These are phyloP conservation scores for Aspergillus ochraceus DNA, from an alignment of 2,329 filamentous ascomycete genomes.

Conservation along the genomic window DNA sequence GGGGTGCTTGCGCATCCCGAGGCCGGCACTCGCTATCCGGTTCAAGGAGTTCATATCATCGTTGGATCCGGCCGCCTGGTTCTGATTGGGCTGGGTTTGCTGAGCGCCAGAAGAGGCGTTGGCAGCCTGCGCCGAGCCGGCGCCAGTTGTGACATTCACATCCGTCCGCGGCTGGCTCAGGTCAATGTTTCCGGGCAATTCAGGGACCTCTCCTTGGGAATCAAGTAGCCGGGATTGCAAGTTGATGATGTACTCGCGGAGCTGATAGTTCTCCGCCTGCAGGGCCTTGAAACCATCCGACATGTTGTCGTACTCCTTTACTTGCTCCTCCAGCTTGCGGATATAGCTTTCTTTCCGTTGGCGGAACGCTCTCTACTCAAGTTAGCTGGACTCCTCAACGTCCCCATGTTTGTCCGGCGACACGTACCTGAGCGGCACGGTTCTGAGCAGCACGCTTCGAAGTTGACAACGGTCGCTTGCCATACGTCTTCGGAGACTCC, in stretches of 20 bases:
- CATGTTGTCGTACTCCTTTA: slow-evolving; percentile 75
- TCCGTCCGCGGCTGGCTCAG: slow-evolving; percentile 57
- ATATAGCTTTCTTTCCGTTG: slow-evolving; percentile 98
- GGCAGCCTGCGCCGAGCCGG: slow-evolving; percentile 19
- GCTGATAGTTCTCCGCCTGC: slow-evolving; percentile 82
- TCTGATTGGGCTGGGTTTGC: slow-evolving; percentile 28
- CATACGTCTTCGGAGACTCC: slow-evolving; percentile 67
- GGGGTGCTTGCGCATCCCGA: slow-evolving; percentile 45
- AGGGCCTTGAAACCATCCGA: slow-evolving; percentile 77
- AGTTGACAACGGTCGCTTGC: slow-evolving; percentile 86
- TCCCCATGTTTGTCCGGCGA: neutral
- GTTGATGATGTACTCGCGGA: slow-evolving; percentile 90
- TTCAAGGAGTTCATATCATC: slow-evolving; percentile 45
- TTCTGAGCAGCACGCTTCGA: slow-evolving; percentile 97
- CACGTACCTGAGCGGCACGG: slow-evolving; percentile 85
- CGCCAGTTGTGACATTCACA: slow-evolving; percentile 28
- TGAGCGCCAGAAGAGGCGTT: slow-evolving; percentile 25
- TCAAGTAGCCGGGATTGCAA: slow-evolving; percentile 86
- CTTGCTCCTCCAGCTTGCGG: slow-evolving; percentile 93
- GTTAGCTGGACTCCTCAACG: slow-evolving; percentile 12
- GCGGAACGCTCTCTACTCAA: slow-evolving; percentile 80
- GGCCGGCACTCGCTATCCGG: slow-evolving; percentile 44
- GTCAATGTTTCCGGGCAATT: slow-evolving; percentile 77
- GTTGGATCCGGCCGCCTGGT: slow-evolving; percentile 26
- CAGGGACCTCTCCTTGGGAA: slow-evolving; percentile 77